Evolutionary conservation across 805 yeast genomes (phyloP), one percentile per base, ranked within the genome.

Genomic region (Metschnikowia proteae): DNA sequence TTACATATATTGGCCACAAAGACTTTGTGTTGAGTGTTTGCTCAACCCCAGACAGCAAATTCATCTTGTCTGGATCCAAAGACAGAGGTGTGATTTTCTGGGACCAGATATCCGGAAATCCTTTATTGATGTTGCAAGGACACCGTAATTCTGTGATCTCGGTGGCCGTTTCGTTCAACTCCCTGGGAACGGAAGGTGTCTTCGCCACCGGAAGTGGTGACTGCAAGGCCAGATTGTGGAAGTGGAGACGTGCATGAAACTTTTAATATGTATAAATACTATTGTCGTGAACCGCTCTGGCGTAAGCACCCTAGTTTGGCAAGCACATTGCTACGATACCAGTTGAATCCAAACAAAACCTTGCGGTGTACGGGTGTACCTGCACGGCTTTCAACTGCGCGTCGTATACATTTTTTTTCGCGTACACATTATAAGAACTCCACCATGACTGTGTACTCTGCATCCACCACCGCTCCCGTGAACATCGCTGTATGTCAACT

Each of bases 191-290:
- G 53, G 84, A 81, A 55, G 92, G 95, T 43, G 83, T 88, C 60
- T 94, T 92, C 75, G 98, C 98, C 47, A 91, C 98, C 10, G 98
- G 98, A 49, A 80, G 89, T 69, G 99, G 98, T 66, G 98, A 92
- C 71, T 92, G 96, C 70, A 88, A 91, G 66, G 98, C 98, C 36
- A 82, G 97, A 70, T 87, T 92, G 63, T 92, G 99, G 99, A 81
- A 86, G 67, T 89, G 89, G 86, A 82, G 81, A 59, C 77, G 75
- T 61, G 69, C 68, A 56, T 63, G 54, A 57, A 38, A 35, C 45
- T 41, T 22, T 34, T 33, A 42, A 32, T 42, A 33, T 42, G 45
- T 42, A 42, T 42, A 17, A 42, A 42, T 42, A 42, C 35, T 23
- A 33, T 26, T 42, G 43, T 31, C 36, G 42, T 28, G 25, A 38